Conservation (phyloP, 495 filamentous ascomycete genomes). For the Daldinia grandis region DNA sequence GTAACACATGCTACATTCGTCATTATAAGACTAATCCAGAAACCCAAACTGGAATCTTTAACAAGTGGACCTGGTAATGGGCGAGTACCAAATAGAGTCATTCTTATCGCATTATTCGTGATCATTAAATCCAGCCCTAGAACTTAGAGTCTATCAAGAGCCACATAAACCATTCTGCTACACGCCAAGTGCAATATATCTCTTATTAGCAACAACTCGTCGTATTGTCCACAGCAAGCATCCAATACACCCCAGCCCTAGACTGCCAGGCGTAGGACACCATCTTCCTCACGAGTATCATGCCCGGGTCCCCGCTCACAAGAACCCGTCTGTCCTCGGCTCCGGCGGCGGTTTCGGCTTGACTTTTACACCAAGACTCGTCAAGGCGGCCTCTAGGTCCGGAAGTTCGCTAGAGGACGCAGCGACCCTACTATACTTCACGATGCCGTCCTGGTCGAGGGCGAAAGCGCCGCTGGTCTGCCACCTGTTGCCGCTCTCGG, state of each 20-base stretch:
- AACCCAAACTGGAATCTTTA: background rate
- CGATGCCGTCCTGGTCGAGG: conserved; percentile 58
- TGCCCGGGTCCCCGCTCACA: conserved; percentile 6
- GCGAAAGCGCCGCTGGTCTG: conserved; percentile 66
- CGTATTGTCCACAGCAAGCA: background rate
- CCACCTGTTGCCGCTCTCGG: conserved; percentile 65
- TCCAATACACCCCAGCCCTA: background rate
- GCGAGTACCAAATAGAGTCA: background rate
- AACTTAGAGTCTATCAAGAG: background rate
- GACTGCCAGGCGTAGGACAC: background rate
- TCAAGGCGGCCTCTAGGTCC: conserved; percentile 21
- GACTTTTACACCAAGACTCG: conserved; percentile 26
- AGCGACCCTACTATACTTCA: conserved; percentile 57
- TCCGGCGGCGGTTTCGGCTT: conserved; percentile 35
- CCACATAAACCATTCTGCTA: background rate
- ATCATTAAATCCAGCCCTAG: background rate
- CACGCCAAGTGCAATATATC: background rate
- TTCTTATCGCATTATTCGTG: background rate
- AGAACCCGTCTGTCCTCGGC: conserved; percentile 35
- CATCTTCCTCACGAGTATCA: background rate
- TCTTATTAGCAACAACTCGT: background rate
- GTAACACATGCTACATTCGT: background rate
- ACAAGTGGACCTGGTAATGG: background rate
- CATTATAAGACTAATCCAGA: background rate
- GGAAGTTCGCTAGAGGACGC: conserved; percentile 55